Evolutionary conservation across 768 basidiomycete species (phyloP).

Genomic region (Lactarius sanguifluus): DNA sequence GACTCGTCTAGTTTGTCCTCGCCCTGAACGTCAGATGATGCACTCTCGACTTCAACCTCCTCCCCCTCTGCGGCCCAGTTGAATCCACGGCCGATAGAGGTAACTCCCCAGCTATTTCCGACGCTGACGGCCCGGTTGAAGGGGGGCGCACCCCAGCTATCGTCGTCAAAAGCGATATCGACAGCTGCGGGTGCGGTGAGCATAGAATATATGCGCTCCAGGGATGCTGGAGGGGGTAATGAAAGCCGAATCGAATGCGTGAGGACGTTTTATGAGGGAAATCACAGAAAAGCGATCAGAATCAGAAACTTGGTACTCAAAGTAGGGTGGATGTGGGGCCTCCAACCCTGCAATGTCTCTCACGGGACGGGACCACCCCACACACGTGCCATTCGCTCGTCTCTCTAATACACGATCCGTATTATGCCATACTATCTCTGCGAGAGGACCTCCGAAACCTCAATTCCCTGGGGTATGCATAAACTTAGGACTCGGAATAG

Average conservation of each 20-base stretch:
- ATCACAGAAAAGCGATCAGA: neutral
- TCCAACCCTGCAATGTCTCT: constrained; percentile 1
- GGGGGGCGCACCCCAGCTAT: constrained; percentile 60
- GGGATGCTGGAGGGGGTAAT: constrained; percentile 7
- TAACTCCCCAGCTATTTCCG: constrained; percentile 81
- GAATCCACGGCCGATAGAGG: constrained; percentile 80
- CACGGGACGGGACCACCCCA: constrained; percentile 9
- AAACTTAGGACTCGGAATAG: neutral
- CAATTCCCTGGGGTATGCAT: neutral
- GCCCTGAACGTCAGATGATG: constrained; percentile 17
- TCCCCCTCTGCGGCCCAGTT: constrained; percentile 52
- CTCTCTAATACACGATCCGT: neutral
- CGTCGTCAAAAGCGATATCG: constrained; percentile 64
- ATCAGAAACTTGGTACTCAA: constrained; percentile 1
- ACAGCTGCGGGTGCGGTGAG: constrained; percentile 54
- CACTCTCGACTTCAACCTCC: constrained; percentile 34
- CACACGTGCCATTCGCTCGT: constrained; percentile 16
- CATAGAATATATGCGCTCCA: constrained; percentile 40
- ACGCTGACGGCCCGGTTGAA: constrained; percentile 66
- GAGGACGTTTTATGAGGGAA: neutral
- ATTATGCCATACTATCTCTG: constrained; percentile 5
- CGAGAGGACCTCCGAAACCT: neutral
- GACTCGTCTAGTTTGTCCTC: constrained; percentile 22
- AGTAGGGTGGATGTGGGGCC: constrained; percentile 5
- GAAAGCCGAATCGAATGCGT: neutral